phyloP scores from a whole-genome alignment of 2,329 filamentous ascomycete genomes.

The Fusarium hostae region DNA sequence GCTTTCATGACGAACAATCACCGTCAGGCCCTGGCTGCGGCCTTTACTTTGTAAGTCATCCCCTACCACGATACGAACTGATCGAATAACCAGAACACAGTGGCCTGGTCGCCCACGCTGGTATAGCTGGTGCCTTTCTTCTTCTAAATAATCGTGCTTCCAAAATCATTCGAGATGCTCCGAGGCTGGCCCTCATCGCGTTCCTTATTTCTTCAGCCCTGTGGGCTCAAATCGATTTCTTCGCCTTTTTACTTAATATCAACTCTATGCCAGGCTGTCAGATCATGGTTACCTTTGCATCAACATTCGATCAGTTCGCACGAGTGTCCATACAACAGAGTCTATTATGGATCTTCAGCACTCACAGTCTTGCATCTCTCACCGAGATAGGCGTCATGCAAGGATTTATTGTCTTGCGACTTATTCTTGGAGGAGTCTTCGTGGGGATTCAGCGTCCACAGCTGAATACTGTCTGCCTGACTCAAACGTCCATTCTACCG shows the following conservation, averaged over 20 bases:
- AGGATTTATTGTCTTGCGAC: slow-evolving; percentile 57
- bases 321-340: slow-evolving; percentile 65
- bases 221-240: slow-evolving; percentile 65
- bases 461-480: slow-evolving; percentile 63
- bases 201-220: slow-evolving; percentile 63
- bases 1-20: slow-evolving; percentile 58
- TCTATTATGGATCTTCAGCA: slow-evolving; percentile 62
- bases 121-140: slow-evolving; percentile 59
- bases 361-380: slow-evolving; percentile 50
- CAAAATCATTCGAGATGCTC: slow-evolving; percentile 64
- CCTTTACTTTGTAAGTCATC: slow-evolving; percentile 63
- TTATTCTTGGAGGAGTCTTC: slow-evolving; percentile 65
- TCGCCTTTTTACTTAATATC: slow-evolving; percentile 59
- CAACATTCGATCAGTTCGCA: slow-evolving; percentile 67
- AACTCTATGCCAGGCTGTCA: slow-evolving; percentile 60
- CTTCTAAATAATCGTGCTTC: slow-evolving; percentile 60
- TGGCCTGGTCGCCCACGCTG: slow-evolving; percentile 65
- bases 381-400: slow-evolving; percentile 57
- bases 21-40: slow-evolving; percentile 62
- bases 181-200: slow-evolving; percentile 71
- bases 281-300: slow-evolving; percentile 61
- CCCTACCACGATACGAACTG: not conserved
- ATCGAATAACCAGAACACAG: slow-evolving; percentile 48
- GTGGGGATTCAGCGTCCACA: slow-evolving; percentile 65
- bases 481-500: slow-evolving; percentile 56